Conservation (phyloP, 139 green algal genomes). For the Volvox reticuliferus region DNA sequence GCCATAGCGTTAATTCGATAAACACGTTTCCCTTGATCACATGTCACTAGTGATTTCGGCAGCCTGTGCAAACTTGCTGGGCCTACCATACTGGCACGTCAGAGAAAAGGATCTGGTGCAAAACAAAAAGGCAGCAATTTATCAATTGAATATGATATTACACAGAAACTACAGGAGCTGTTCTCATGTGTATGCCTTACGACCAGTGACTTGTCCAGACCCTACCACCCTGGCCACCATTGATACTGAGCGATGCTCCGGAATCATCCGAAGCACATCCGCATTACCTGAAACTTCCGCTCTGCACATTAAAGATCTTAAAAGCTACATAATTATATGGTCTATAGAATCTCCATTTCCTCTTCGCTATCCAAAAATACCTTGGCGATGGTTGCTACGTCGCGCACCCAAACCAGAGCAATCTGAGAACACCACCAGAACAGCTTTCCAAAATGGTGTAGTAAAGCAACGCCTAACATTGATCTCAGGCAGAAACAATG, state of each 20-base stretch:
- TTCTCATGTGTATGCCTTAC: background rate
- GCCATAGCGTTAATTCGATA: background rate
- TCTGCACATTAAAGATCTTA: no score
- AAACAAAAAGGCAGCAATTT: background rate
- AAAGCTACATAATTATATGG: no score
- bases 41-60: background rate
- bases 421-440: no score
- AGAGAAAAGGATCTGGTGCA: background rate
- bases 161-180: background rate
- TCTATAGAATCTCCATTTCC: no score
- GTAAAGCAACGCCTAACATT: no score
- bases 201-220: background rate
- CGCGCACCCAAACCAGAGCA: no score
- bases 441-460: no score
- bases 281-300: no score
- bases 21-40: background rate
- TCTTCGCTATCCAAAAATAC: no score
- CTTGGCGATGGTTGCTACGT: no score
- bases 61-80: background rate
- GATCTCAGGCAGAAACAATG: no score
- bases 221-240: background rate
- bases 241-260: background rate
- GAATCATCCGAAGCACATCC: background rate
- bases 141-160: background rate
- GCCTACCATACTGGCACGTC: background rate